These are phyloP conservation scores for Pythium sukuiense DNA, from an alignment of 352 stramenopile species.

Conservation along the genomic window DNA sequence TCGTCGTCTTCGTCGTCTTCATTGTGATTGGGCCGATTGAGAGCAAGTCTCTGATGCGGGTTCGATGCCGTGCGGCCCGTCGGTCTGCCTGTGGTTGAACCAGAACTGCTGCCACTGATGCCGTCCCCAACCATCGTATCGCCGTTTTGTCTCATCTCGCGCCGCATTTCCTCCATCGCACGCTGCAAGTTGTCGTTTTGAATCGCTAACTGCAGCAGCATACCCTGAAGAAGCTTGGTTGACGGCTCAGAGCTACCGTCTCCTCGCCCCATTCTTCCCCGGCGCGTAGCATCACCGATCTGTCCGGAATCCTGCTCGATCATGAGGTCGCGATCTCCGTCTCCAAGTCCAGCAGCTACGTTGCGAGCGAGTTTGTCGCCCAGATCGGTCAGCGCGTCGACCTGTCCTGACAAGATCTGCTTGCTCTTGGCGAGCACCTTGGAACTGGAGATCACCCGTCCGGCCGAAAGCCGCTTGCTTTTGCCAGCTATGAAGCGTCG, in stretches of 20 bases:
- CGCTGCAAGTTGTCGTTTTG: constrained; percentile 54
- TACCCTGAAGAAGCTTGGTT: constrained; percentile 48
- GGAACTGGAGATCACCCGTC: constrained; percentile 29
- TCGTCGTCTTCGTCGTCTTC: constrained; percentile 20
- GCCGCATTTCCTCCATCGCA: constrained; percentile 45
- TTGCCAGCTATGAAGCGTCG: neutral
- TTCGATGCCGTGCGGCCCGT: constrained; percentile 3
- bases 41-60: constrained; percentile 7
- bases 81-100: neutral
- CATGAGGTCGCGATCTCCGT: constrained; percentile 4
- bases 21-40: constrained; percentile 16
- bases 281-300: too few relatives aligned
- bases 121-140: neutral
- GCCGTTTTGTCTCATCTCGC: constrained; percentile 30
- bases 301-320: neutral
- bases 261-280: neutral
- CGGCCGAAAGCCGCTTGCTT: constrained; percentile 23
- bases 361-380: constrained; percentile 28
- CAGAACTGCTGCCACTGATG: neutral
- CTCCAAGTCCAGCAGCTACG: constrained; percentile 19
- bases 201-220: constrained; percentile 56
- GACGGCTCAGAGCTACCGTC: constrained; percentile 10
- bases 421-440: constrained; percentile 20
- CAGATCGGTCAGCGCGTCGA: constrained; percentile 23
- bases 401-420: constrained; percentile 24